Evolutionary conservation across 352 stramenopile genomes (phyloP).

Genomic region (Phytophthora niederhauseri): DNA sequence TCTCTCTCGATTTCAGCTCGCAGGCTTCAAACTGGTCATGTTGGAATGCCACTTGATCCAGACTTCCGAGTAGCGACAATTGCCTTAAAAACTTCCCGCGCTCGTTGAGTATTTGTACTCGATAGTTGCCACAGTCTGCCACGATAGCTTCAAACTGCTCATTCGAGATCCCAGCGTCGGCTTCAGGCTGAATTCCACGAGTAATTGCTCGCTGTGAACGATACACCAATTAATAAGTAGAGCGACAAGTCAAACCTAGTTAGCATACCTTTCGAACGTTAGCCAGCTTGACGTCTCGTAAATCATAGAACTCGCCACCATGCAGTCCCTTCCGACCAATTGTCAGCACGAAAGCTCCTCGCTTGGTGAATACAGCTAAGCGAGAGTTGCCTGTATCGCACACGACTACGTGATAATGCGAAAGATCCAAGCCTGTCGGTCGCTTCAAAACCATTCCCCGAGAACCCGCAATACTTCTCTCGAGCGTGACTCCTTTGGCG

Average conservation of each 20-base stretch:
- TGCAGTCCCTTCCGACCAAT: constrained; percentile 48
- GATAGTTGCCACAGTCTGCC: constrained; percentile 69
- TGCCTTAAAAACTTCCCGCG: constrained; percentile 53
- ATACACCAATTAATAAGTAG: neutral
- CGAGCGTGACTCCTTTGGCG: constrained; percentile 24
- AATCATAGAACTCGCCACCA: constrained; percentile 49
- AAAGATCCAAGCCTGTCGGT: constrained; percentile 55
- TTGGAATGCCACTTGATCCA: constrained; percentile 51
- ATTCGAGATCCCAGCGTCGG: constrained; percentile 43
- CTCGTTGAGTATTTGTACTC: constrained; percentile 74
- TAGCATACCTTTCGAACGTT: constrained; percentile 65
- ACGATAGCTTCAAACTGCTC: constrained; percentile 77
- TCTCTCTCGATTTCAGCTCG: constrained; percentile 35
- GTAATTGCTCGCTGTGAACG: constrained; percentile 43
- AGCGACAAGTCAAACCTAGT: neutral
- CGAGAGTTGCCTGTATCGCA: constrained; percentile 63
- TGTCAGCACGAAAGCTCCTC: constrained; percentile 52
- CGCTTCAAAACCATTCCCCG: constrained; percentile 35
- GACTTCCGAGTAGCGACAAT: constrained; percentile 53
- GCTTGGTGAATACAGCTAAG: constrained; percentile 61
- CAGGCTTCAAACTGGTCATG: constrained; percentile 38
- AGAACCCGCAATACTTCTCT: constrained; percentile 32
- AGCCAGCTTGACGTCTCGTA: constrained; percentile 56
- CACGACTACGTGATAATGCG: constrained; percentile 72
- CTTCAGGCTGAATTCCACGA: constrained; percentile 40